Percentiles rank a stretch among this genome's conserved stretches.
Conservation (phyloP, 2,329 filamentous ascomycete genomes). For the Colletotrichum sojae region DNA sequence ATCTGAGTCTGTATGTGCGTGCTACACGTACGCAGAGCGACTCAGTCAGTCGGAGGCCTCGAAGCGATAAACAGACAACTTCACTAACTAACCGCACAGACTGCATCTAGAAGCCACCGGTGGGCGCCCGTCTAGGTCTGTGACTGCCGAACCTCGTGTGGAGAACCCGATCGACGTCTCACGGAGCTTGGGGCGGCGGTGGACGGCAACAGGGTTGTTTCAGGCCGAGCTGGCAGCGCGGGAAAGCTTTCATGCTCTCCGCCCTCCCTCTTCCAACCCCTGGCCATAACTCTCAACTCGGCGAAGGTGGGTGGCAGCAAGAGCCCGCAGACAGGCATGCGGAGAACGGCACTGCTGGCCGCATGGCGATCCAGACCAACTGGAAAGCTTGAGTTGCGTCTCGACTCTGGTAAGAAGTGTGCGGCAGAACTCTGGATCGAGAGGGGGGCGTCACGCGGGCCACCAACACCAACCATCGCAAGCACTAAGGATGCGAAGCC, state of each 20-base stretch:
- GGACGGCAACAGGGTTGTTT: conserved; percentile 37
- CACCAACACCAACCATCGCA: not conserved
- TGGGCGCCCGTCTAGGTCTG: conserved; percentile 3
- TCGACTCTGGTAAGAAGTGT: conserved; percentile 2
- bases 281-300: not conserved
- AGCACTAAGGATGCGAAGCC: conserved; percentile 1
- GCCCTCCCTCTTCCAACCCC: conserved; percentile 11
- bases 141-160: conserved; percentile 36
- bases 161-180: conserved; percentile 37
- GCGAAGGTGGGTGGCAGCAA: not conserved
- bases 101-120: conserved; percentile 5
- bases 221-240: conserved; percentile 30
- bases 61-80: no score
- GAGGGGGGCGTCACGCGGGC: not conserved
- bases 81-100: not conserved
- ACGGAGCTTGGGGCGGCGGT: conserved; percentile 25
- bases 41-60: no score
- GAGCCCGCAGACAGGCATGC: conserved; percentile 1
- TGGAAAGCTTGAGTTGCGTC: conserved; percentile 20
- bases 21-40: not conserved
- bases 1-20: not conserved
- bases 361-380: not conserved
- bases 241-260: conserved; percentile 25
- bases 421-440: not conserved
- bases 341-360: conserved; percentile 9